Base-by-base conservation (phyloP, 257 asterid species). In the Nicotiana knightiana region DNA sequence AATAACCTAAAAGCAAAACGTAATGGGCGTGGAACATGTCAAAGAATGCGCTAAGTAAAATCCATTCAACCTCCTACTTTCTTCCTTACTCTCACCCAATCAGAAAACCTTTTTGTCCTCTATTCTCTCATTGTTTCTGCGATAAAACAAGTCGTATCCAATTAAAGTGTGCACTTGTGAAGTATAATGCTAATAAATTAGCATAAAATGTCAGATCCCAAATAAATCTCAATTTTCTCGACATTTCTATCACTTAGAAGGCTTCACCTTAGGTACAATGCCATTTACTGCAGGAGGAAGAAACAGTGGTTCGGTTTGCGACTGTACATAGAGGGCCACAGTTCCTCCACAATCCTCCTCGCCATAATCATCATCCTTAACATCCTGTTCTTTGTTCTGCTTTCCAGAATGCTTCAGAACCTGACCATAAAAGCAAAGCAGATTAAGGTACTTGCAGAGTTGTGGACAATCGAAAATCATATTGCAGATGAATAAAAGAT, bases 221-320 rank as follows among this genome's bases (percentile, higher is more conserved):
- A 46, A 73, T 48, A 24, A 6, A 73, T 73, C 24, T 73, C 13
- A 70, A 21, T 5, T 68, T 68, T n/a, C 53, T 68, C 58, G 24
- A 24, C 6, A 71, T 0, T 11, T 46, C 39, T 71, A 43, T 46
- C 43, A 24, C 16, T 26, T 75, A 57, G 43, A 63, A 37, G 83
- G 24, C 57, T 81, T 77, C 83, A 96, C 99, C 98, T 88, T 93
- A 68, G 99, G 99, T 67, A 96, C 99, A 82, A 94, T 89, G 81
- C 99, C 99, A 81, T 92, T 86, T 73, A 89, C 93, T 83, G 99
- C 97, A 63, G 9, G 90, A 83, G 99, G 97, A 86, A 96, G 97
- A 82, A 81, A 84, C 53, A 96, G 86, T 6, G 95, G 93, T 87
- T 88, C 95, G 2, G 97, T 96, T 88, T 96, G 99, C 99, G 98